Conservation (phyloP, 305 asterid species). For the Withania somnifera region DNA sequence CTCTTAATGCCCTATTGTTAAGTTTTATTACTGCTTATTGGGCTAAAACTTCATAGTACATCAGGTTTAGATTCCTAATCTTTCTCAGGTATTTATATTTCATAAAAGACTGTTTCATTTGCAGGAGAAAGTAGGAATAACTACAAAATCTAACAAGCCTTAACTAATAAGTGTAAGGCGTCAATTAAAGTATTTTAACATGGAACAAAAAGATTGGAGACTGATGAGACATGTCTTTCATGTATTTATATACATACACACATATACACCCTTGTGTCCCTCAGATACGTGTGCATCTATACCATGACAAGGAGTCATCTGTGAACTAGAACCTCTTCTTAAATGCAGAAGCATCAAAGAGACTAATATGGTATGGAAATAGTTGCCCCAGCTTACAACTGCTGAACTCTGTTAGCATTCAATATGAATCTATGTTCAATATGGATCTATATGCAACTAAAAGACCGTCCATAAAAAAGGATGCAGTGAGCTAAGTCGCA, state of each 20-base stretch:
- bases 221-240: background rate
- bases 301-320: background rate
- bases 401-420: background rate
- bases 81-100: background rate
- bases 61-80: background rate
- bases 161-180: background rate
- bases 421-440: background rate
- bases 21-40: too few relatives aligned
- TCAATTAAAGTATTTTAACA: background rate
- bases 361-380: background rate
- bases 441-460: background rate
- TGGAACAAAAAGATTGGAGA: background rate
- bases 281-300: background rate
- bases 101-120: background rate
- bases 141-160: background rate
- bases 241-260: background rate
- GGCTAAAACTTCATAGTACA: too few relatives aligned
- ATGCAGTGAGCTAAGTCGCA: background rate
- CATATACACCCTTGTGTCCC: background rate
- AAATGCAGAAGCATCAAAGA: background rate
- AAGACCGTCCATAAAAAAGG: background rate
- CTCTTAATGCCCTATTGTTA: too few relatives aligned
- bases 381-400: background rate
- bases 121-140: background rate
- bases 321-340: background rate